phyloP scores from a whole-genome alignment of 306 rosid genomes.

The Purshia tridentata region DNA sequence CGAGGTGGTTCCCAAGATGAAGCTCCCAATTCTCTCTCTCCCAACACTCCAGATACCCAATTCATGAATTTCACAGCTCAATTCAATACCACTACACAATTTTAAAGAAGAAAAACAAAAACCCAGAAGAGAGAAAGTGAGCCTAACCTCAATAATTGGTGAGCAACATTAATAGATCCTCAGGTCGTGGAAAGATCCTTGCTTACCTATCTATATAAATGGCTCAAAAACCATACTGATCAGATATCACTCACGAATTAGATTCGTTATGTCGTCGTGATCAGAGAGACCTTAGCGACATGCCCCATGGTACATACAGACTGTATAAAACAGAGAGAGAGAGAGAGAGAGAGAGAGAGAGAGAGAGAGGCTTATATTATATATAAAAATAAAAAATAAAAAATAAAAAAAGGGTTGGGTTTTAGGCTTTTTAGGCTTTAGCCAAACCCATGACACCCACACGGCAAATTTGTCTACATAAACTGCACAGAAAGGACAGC shows the following conservation, averaged over 20 bases:
- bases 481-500: constrained; percentile 9
- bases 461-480: constrained; percentile 4
- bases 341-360: not conserved
- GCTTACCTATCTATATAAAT: not conserved
- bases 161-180: constrained; percentile 26
- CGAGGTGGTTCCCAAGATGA: not conserved
- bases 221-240: not conserved
- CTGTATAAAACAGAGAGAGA: not conserved
- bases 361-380: not conserved
- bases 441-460: constrained; percentile 19
- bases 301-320: not conserved
- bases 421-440: not conserved
- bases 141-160: constrained; percentile 27
- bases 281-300: not conserved
- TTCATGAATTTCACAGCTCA: not conserved
- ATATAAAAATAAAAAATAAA: no score
- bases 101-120: not conserved
- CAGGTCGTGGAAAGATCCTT: constrained; percentile 3
- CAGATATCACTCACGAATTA: not conserved
- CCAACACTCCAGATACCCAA: not conserved
- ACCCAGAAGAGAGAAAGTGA: constrained; percentile 3
- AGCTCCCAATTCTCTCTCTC: not conserved
- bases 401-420: not conserved
- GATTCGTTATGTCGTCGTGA: constrained; percentile 15
- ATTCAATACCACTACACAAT: not conserved